A percentile compares a stretch with the other conserved stretches of the same genome.
phyloP scores from a whole-genome alignment of 805 yeast genomes.

The Wickerhamiella spandovensis region DNA sequence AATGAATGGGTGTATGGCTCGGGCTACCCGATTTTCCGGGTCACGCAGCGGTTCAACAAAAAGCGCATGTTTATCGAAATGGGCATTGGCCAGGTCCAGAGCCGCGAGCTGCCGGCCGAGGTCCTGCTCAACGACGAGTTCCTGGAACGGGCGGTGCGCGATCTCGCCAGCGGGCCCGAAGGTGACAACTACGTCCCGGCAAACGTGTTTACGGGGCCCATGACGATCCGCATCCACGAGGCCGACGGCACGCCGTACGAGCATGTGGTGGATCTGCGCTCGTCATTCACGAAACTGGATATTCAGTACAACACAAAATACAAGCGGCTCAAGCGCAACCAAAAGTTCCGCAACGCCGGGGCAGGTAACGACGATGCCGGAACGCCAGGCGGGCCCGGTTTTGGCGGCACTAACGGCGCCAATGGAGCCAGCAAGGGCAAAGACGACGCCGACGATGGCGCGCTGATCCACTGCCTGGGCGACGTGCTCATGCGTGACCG shows the following conservation, averaged over 20 bases:
- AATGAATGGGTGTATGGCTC: conserved; percentile 86
- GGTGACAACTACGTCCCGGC: conserved; percentile 27
- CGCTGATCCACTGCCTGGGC: conserved; percentile 50
- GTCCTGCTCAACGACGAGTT: conserved; percentile 27
- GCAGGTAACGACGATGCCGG: conserved; percentile 14
- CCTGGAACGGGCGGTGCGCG: conserved; percentile 28
- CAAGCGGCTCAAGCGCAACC: conserved; percentile 60
- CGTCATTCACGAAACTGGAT: conserved; percentile 71
- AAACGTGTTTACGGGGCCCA: conserved; percentile 54
- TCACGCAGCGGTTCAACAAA: conserved; percentile 85
- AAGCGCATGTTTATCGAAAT: conserved; percentile 89
- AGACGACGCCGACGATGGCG: conserved; percentile 25
- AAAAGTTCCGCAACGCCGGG: conserved; percentile 28
- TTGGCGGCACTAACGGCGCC: conserved; percentile 14
- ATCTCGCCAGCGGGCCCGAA: conserved; percentile 9
- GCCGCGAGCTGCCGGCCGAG: conserved; percentile 20
- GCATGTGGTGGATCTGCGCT: conserved; percentile 86
- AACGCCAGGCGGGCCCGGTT: conserved; percentile 11
- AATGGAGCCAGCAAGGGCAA: conserved; percentile 14
- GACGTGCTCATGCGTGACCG: conserved; percentile 50
- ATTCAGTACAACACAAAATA: conserved; percentile 92
- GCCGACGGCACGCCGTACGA: conserved; percentile 98
- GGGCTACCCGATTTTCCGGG: conserved; percentile 79
- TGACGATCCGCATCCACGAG: conserved; percentile 93
- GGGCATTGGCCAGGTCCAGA: conserved; percentile 84